A percentile compares a stretch with the other conserved stretches of the same genome.
Evolutionary conservation across 805 yeast genomes (phyloP).

Genomic region (Candida koratica): DNA sequence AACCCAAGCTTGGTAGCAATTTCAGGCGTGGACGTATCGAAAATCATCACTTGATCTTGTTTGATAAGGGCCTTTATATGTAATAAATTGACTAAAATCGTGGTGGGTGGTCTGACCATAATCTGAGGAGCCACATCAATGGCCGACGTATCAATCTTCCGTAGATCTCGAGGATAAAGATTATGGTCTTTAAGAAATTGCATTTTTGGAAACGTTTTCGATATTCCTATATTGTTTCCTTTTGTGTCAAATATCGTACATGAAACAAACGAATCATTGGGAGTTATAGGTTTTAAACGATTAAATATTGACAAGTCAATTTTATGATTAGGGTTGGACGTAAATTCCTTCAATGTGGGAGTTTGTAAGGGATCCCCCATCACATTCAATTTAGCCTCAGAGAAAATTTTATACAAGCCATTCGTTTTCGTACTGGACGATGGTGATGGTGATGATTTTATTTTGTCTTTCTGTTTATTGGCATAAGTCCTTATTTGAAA

Average conservation of each 20-base stretch:
- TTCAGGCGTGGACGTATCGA: slow-evolving; percentile 69
- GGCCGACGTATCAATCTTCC: slow-evolving; percentile 73
- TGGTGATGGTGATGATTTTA: not conserved
- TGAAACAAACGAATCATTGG: slow-evolving; percentile 53
- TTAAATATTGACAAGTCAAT: slow-evolving; percentile 13
- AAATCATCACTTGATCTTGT: slow-evolving; percentile 71
- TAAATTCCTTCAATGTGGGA: slow-evolving; percentile 15
- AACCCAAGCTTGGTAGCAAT: slow-evolving; percentile 69
- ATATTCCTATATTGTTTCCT: slow-evolving; percentile 68
- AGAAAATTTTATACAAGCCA: not conserved
- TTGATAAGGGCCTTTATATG: slow-evolving; percentile 90
- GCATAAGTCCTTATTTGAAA: not conserved
- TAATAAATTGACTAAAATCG: slow-evolving; percentile 76
- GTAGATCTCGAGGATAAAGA: slow-evolving; percentile 78
- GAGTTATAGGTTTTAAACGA: slow-evolving; percentile 40
- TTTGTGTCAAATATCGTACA: slow-evolving; percentile 75
- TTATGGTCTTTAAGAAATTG: slow-evolving; percentile 67
- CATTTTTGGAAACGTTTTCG: slow-evolving; percentile 69
- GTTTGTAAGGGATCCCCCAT: slow-evolving; percentile 5
- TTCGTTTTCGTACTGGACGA: slow-evolving; percentile 1
- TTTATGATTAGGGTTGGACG: slow-evolving; percentile 14
- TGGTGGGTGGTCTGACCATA: slow-evolving; percentile 66
- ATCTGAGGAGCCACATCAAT: slow-evolving; percentile 87
- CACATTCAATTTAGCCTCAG: slow-evolving; percentile 2
- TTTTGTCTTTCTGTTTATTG: not conserved